phyloP scores from a whole-genome alignment of 805 yeast genomes.

The Kockiozyma suomiensis region DNA sequence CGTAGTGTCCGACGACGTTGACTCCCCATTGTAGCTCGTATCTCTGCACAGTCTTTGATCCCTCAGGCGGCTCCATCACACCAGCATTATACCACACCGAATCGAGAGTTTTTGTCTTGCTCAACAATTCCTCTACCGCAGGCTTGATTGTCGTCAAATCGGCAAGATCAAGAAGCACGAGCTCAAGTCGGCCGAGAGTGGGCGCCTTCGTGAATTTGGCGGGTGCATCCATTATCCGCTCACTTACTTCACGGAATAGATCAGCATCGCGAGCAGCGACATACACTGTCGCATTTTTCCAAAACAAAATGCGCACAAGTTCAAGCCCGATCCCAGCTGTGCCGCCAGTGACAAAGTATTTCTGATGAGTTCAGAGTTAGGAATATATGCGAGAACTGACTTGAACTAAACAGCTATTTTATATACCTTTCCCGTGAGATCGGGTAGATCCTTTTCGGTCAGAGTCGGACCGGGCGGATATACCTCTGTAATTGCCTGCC shows the following conservation, averaged over 20 bases:
- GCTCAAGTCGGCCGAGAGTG: constrained; percentile 21
- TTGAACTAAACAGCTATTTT: no score
- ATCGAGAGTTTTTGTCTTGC: constrained; percentile 41
- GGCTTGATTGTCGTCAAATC: constrained; percentile 50
- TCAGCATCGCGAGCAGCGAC: constrained; percentile 23
- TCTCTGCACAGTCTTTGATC: constrained; percentile 45
- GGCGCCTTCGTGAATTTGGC: constrained; percentile 21
- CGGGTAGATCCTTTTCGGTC: constrained; percentile 29
- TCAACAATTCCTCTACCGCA: constrained; percentile 42
- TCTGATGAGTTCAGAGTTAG: no score
- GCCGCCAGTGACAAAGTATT: constrained; percentile 30
- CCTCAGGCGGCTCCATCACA: constrained; percentile 47
- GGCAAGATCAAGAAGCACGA: constrained; percentile 29
- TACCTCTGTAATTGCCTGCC: constrained; percentile 30
- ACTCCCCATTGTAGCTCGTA: constrained; percentile 52
- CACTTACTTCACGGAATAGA: constrained; percentile 15
- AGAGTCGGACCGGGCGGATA: constrained; percentile 27
- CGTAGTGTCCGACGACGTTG: constrained; percentile 51
- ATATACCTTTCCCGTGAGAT: constrained; percentile 25
- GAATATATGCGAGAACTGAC: no score
- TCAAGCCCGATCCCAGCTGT: constrained; percentile 33
- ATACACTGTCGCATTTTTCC: constrained; percentile 32
- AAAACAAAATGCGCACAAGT: constrained; percentile 25
- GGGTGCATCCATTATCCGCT: constrained; percentile 19
- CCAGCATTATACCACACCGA: constrained; percentile 52